Evolutionary conservation across 345 rosid genomes (phyloP).

Genomic region (Arabidopsis arenosa): DNA sequence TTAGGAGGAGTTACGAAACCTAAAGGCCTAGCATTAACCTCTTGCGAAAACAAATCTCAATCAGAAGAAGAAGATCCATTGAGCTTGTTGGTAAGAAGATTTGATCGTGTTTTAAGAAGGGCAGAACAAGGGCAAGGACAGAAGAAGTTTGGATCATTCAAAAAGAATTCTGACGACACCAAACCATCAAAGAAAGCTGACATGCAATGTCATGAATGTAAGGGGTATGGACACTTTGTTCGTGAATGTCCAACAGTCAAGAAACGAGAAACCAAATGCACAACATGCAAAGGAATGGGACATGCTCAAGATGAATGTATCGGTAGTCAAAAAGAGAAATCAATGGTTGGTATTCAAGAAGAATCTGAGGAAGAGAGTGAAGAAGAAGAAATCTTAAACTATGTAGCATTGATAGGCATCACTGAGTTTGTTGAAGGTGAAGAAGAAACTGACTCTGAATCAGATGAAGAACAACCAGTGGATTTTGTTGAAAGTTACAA

Average conservation of each 20-base stretch:
- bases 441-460: too few species aligned
- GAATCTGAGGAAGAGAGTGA: too few species aligned
- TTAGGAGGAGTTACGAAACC: background rate
- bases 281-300: too few species aligned
- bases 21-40: background rate
- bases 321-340: too few species aligned
- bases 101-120: background rate
- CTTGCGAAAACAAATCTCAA: background rate
- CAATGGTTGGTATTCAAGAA: too few species aligned
- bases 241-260: background rate
- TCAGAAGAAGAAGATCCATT: background rate
- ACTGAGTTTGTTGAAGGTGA: too few species aligned
- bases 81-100: background rate
- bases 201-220: background rate
- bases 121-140: background rate
- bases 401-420: too few species aligned
- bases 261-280: background rate
- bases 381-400: too few species aligned
- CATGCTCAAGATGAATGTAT: background rate
- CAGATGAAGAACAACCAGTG: too few species aligned
- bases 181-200: background rate
- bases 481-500: too few species aligned
- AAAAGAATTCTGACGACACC: background rate
- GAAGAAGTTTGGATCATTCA: background rate
- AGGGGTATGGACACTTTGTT: background rate